phyloP scores from a whole-genome alignment of 495 filamentous ascomycete genomes.

The Tuber melanosporum region DNA sequence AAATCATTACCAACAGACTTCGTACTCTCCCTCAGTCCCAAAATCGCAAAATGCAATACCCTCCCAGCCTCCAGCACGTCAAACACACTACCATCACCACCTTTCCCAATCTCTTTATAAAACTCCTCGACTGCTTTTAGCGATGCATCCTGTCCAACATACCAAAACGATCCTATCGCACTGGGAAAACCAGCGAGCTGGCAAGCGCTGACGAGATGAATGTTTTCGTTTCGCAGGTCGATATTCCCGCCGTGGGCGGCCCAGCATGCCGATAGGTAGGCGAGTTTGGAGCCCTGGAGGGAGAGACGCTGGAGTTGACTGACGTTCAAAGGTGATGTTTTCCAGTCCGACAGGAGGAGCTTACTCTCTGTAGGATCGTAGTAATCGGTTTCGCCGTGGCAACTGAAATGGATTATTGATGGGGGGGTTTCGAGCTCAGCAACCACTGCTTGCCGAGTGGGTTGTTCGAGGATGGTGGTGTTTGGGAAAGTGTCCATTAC shows the following conservation, averaged over 20 bases:
- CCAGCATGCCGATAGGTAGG: slow-evolving; percentile 38
- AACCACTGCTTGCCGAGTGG: slow-evolving; percentile 5
- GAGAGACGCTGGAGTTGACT: slow-evolving; percentile 23
- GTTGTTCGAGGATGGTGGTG: neutral
- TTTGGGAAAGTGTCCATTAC: neutral
- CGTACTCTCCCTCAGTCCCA: neutral
- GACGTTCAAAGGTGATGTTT: slow-evolving; percentile 27
- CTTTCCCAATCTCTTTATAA: neutral
- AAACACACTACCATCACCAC: neutral
- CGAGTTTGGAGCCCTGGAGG: slow-evolving; percentile 17
- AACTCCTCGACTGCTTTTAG: neutral
- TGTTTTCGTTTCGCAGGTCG: slow-evolving; percentile 40
- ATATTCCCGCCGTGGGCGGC: slow-evolving; percentile 33
- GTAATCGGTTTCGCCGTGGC: slow-evolving; percentile 22
- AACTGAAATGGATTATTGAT: slow-evolving; percentile 40
- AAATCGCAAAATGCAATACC: neutral
- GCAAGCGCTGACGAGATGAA: slow-evolving; percentile 43
- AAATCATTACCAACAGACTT: neutral
- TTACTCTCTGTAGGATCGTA: slow-evolving; percentile 32
- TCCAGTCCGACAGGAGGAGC: slow-evolving; percentile 26
- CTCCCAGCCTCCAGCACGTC: neutral
- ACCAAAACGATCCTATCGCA: slow-evolving; percentile 43
- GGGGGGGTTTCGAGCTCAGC: slow-evolving; percentile 6
- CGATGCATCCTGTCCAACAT: slow-evolving; percentile 22
- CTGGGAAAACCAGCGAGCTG: slow-evolving; percentile 45